Evolutionary conservation across 1,284 basidiomycete species (phyloP).

Genomic region (Cutaneotrichosporon arboriforme): DNA sequence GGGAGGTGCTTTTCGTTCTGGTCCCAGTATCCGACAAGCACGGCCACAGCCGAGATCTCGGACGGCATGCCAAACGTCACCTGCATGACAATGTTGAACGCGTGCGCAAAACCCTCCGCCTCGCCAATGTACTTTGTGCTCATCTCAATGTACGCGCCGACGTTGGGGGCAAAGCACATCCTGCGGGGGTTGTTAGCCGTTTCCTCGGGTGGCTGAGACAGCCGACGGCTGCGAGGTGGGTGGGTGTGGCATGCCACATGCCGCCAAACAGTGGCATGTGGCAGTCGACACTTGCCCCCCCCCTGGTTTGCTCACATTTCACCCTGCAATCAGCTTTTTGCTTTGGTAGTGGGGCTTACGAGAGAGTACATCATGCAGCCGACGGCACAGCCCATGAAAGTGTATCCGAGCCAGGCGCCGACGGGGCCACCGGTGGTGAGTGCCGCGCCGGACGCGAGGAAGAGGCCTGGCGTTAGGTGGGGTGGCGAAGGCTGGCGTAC

Average conservation of each 20-base stretch:
- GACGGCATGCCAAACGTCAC: slow-evolving; percentile 40
- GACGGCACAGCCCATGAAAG: slow-evolving; percentile 17
- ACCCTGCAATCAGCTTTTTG: neutral
- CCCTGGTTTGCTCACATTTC: slow-evolving; percentile 3
- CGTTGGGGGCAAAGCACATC: slow-evolving; percentile 14
- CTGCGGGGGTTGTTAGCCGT: slow-evolving; percentile 3
- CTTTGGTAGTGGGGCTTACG: neutral
- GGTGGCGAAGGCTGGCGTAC: slow-evolving; percentile 7
- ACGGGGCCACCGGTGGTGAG: slow-evolving; percentile 2
- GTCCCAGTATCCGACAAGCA: slow-evolving; percentile 75
- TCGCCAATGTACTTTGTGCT: slow-evolving; percentile 20
- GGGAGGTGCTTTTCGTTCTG: slow-evolving; percentile 17
- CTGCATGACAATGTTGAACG: slow-evolving; percentile 19
- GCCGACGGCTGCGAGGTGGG: too few species aligned
- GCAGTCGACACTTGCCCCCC: too few species aligned
- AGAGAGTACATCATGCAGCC: slow-evolving; percentile 15
- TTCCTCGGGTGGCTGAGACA: too few species aligned
- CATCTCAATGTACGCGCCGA: slow-evolving; percentile 20
- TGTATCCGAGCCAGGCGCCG: slow-evolving; percentile 21
- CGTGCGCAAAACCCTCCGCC: slow-evolving; percentile 17
- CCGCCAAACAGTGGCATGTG: too few species aligned
- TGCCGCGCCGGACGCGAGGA: neutral
- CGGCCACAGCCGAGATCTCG: slow-evolving; percentile 68
- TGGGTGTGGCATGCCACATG: too few species aligned
- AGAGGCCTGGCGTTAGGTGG: neutral